Percentiles rank a stretch among this genome's conserved stretches.
Conservation (phyloP, 2,329 filamentous ascomycete genomes). For the Aspergillus costaricaensis region DNA sequence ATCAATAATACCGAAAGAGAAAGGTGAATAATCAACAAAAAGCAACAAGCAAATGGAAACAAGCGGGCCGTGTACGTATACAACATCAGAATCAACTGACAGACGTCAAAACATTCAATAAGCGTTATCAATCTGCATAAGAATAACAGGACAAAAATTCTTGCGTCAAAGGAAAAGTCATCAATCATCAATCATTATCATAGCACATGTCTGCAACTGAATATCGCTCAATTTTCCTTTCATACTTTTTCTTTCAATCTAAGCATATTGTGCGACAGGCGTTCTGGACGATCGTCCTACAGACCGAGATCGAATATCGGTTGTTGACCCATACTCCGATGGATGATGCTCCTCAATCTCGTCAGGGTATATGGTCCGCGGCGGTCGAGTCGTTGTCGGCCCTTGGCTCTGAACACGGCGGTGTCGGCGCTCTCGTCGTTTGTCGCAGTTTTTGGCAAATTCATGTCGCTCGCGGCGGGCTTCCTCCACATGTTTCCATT, state of each 20-base stretch:
- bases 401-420: slow-evolving; percentile 29
- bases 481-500: slow-evolving; percentile 69
- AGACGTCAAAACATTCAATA: too few relatives aligned
- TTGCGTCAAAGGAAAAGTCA: neutral
- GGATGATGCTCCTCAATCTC: slow-evolving; percentile 32
- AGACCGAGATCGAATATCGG: slow-evolving; percentile 14
- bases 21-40: neutral
- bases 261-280: slow-evolving; percentile 2
- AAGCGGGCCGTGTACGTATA: neutral
- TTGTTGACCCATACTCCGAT: slow-evolving; percentile 6
- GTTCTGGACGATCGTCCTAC: slow-evolving; percentile 6
- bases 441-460: slow-evolving; percentile 52
- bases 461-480: slow-evolving; percentile 59
- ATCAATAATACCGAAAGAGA: too few relatives aligned
- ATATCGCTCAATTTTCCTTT: too few relatives aligned
- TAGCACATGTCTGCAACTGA: neutral
- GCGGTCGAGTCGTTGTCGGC: slow-evolving; percentile 4
- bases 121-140: neutral
- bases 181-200: slow-evolving; percentile 8
- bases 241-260: neutral
- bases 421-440: slow-evolving; percentile 50
- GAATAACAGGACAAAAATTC: neutral
- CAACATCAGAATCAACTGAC: neutral
- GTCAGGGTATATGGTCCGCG: slow-evolving; percentile 31
- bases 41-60: neutral